phyloP scores from a whole-genome alignment of 345 rosid genomes.

The Conringia planisiliqua region DNA sequence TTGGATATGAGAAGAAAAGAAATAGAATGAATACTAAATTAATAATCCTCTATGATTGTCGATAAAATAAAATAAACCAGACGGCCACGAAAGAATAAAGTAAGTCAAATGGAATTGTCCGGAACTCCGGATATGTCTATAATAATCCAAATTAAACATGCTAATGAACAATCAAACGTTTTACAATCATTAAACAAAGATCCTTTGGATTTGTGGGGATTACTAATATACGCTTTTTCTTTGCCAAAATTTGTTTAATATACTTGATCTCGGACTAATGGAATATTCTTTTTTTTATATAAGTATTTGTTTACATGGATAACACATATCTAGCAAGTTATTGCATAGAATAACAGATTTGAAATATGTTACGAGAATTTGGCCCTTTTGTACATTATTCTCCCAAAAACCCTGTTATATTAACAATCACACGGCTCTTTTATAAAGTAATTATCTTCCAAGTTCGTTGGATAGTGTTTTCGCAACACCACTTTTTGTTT shows the following conservation, averaged over 20 bases:
- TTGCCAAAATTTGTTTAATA: not conserved
- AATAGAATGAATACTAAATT: not conserved
- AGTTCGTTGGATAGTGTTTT: not conserved
- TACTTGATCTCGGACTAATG: not conserved
- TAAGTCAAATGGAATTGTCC: conserved; percentile 26
- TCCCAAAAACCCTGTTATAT: not conserved
- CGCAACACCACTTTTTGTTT: not conserved
- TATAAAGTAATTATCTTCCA: not conserved
- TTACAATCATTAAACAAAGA: conserved; percentile 23
- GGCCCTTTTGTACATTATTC: not conserved
- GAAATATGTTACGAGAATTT: not conserved
- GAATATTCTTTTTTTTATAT: not conserved
- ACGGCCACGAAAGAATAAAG: conserved; percentile 23
- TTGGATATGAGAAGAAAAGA: not conserved
- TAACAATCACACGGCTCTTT: not conserved
- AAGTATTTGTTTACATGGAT: not conserved
- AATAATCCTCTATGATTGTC: conserved; percentile 14
- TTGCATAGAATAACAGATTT: not conserved
- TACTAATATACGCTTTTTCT: conserved; percentile 4
- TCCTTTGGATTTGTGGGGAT: conserved; percentile 33
- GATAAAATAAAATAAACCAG: conserved; percentile 4
- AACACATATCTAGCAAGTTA: not conserved
- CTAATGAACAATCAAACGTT: conserved; percentile 17
- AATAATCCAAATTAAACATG: conserved; percentile 19
- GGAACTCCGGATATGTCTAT: not conserved